phyloP scores from a whole-genome alignment of 345 rosid genomes.

The Luvunga scandens region DNA sequence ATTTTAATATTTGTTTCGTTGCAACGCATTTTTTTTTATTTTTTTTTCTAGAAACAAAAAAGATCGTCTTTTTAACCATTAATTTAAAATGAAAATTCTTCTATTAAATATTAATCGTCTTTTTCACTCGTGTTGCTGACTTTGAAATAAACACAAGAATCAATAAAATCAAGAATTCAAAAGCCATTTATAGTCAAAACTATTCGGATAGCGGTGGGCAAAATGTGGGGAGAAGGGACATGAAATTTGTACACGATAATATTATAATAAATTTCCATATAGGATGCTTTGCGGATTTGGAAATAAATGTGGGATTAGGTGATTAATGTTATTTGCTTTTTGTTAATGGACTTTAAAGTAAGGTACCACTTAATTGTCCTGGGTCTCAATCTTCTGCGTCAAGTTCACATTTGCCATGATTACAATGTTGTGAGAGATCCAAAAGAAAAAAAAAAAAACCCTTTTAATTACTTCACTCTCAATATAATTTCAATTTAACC shows the following conservation, averaged over 20 bases:
- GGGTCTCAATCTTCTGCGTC: slow-evolving; percentile 3
- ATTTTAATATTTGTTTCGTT: no score
- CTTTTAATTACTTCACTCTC: neutral
- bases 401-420: slow-evolving; percentile 6
- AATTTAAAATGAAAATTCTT: no score
- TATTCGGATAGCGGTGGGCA: neutral
- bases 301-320: slow-evolving; percentile 11
- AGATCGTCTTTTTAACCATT: neutral
- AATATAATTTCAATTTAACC: neutral
- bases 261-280: neutral
- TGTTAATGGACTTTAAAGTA: neutral
- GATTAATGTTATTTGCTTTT: neutral
- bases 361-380: slow-evolving; percentile 12
- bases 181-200: neutral
- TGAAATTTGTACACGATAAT: neutral
- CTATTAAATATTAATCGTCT: no score
- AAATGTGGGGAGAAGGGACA: neutral
- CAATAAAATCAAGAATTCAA: no score
- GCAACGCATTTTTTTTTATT: neutral
- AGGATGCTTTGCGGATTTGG: neutral
- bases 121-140: no score
- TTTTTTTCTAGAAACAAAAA: neutral
- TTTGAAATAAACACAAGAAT: neutral
- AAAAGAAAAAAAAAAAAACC: neutral
- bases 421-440: neutral